A percentile compares a stretch with the other conserved stretches of the same genome.
Conservation (phyloP, 768 basidiomycete genomes). For the Gymnopilus junonius region DNA sequence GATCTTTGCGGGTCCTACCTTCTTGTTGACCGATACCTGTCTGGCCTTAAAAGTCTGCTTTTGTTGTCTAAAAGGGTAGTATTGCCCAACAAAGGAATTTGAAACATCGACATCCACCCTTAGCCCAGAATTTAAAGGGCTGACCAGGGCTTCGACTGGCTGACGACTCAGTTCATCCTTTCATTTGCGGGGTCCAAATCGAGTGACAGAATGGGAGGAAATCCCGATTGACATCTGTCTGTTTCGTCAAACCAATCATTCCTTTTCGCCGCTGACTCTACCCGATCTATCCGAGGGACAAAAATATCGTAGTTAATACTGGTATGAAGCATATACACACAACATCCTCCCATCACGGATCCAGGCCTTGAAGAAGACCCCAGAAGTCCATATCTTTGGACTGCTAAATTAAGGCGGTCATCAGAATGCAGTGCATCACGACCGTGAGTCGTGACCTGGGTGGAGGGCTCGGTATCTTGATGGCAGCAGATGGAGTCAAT, state of each 20-base stretch:
- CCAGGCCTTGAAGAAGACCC: neutral
- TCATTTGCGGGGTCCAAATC: neutral
- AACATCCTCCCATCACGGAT: neutral
- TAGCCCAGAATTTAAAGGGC: neutral
- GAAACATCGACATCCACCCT: neutral
- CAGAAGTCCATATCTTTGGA: neutral
- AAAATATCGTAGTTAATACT: neutral
- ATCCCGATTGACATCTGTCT: conserved; percentile 1
- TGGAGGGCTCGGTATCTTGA: neutral
- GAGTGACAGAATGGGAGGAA: neutral
- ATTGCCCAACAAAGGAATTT: neutral
- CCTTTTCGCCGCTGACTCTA: neutral
- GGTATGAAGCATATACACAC: neutral
- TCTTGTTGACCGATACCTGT: neutral
- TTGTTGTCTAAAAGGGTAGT: neutral
- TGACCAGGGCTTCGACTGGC: neutral
- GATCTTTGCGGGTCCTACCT: neutral
- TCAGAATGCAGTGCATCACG: neutral
- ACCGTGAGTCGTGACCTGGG: too few relatives aligned
- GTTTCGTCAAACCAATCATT: neutral
- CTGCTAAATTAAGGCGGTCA: neutral
- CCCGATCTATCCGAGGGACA: neutral
- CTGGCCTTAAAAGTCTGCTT: neutral
- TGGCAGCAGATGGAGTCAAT: neutral
- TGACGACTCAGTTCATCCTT: neutral